Evolutionary conservation across 1,284 basidiomycete genomes (phyloP), one percentile per base, ranked within the genome.

Genomic region (Boletus smithii): DNA sequence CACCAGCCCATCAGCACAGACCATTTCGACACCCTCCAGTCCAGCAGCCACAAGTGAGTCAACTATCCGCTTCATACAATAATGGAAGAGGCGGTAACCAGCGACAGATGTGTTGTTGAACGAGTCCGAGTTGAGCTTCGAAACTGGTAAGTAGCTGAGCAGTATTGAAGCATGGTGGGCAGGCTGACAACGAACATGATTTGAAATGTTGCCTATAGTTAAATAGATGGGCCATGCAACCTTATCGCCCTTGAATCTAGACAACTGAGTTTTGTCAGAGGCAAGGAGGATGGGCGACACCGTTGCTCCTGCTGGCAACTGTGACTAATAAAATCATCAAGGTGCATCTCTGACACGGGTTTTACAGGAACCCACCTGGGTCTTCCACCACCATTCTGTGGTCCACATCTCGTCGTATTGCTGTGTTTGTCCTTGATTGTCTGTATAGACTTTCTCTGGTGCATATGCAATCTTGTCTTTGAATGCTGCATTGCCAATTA

Each of bases 401-500:
- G 69, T 73, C 65, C 67, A 70, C 68, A 72, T 74, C 42, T 76
- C 67, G 24, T 62, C 52, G 38, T 65, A 67, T 3, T 64, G 46
- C 0, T 62, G 56, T 4, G 53, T 51, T 2, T 33, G 54, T 1
- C 58, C 58, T 1, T 55, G 47, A 0, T 11, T 23, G 32, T 73
- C 63, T 0, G 41, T 46, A 42, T 62, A 74, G 2, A 67, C 42
- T 6, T 54, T 53, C 31, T 65, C 56, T 0, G 71, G 72, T 38
- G 48, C 55, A 41, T 66, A 73, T 3, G 38, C 36, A 26, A 70
- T 56, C 5, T 51, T 8, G 0, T 65, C 55, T 2, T 48, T n/a
- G 39, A 72, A 71, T 2, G 56, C 44, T 10, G 52, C 51, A 40
- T 65, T 50, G 13, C 44, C 40, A 3, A 50, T 46, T 2, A 50